Evolutionary conservation across 352 stramenopile species (phyloP).

Genomic region (Globisporangium nagaii): DNA sequence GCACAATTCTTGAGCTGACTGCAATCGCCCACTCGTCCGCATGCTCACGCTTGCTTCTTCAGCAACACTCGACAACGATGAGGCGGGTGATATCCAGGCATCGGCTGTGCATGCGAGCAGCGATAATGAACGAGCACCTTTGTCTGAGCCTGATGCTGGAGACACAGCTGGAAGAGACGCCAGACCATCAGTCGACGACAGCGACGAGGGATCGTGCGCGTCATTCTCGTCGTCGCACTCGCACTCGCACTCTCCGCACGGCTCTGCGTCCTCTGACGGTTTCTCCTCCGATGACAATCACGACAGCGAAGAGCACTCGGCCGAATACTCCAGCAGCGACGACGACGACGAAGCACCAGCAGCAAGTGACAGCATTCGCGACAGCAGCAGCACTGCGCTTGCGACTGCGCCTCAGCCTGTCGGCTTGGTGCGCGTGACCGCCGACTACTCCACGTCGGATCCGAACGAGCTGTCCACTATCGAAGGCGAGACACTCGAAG

Average conservation of each 20-base stretch:
- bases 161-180: not conserved
- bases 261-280: too few species aligned
- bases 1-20: too few species aligned
- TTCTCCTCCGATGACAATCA: conserved; percentile 1
- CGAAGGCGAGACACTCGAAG: conserved; percentile 21
- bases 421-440: conserved; percentile 25
- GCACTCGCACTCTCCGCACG: too few species aligned
- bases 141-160: not conserved
- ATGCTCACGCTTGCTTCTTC: too few species aligned
- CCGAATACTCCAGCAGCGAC: conserved; percentile 15
- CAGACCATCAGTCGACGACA: not conserved
- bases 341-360: conserved; percentile 3
- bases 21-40: too few species aligned
- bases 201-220: conserved; percentile 4
- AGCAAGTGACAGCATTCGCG: conserved; percentile 1
- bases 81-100: too few species aligned
- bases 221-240: conserved; percentile 9
- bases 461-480: conserved; percentile 23
- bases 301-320: not conserved
- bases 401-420: too few species aligned
- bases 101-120: too few species aligned
- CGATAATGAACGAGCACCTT: too few species aligned
- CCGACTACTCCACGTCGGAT: conserved; percentile 23
- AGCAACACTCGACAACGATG: too few species aligned
- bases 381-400: not conserved